Base-by-base conservation (phyloP, 2,329 filamentous ascomycete species). In the Macrophomina phaseolina region DNA sequence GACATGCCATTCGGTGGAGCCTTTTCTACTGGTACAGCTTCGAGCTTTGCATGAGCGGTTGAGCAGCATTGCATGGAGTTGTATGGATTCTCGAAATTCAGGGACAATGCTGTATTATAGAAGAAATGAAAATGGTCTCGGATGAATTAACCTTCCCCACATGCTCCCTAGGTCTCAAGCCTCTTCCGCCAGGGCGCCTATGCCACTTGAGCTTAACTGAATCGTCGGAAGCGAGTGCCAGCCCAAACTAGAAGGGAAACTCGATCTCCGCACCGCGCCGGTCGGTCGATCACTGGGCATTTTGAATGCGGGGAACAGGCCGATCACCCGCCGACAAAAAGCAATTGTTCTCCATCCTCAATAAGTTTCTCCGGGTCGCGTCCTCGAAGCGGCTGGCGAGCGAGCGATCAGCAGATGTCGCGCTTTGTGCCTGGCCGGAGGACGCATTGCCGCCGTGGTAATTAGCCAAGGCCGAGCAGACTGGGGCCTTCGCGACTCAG, bases 401-500 rank as follows among this genome's bases (percentile, higher is more conserved):
- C 28, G 58, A 32, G 18, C 42, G 58, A 62, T 62, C 58, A 38
- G 42, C 58, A 32, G 38, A 28, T 55, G 42, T 23, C 42, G 48
- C 52, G 62, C 51, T 40, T 62, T 28, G 56, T 38, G 56, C 23
- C 23, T 23, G 23, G 23, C 23, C 23, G 23, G 23, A 23, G 23
- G 23, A 23, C 23, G 23, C 63, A 48, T 56, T 45, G 58, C 40
- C 58, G 58, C n/a, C 49, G 62, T 45, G 49, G 51, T 60, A 66
- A 61, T 66, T 51, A 66, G 64, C 53, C 64, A 66, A 66, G 23
- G 64, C 53, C 64, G 48, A 49, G 40, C 52, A 49, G 42, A 58
- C 64, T 60, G 64, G 64, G 64, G 53, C 42, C 45, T 23, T 56
- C 38, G 55, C 64, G 64, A 66, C 61, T 66, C 64, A 66, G 40